Percentiles rank a stretch among this genome's conserved stretches.
phyloP scores from a whole-genome alignment of 495 filamentous ascomycete species.

The Aspergillus indologenus region DNA sequence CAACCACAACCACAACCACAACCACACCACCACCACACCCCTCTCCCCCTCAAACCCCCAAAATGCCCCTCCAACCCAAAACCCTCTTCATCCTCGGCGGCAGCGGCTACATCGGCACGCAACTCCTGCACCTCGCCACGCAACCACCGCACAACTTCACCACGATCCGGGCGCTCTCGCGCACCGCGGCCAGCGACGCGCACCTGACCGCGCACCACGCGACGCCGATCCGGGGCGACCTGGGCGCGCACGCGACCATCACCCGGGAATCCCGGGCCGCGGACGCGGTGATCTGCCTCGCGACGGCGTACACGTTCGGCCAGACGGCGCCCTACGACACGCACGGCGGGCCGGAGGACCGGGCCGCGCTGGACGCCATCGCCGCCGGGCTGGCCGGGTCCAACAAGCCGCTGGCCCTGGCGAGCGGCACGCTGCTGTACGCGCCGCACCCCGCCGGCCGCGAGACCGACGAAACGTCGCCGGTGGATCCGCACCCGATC shows the following conservation, averaged over 20 bases:
- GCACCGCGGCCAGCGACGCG: slow-evolving; percentile 31
- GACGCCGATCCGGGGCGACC: slow-evolving; percentile 32
- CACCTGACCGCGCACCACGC: slow-evolving; percentile 29
- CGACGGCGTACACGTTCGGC: slow-evolving; percentile 44
- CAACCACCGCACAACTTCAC: slow-evolving; percentile 38
- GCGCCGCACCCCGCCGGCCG: slow-evolving; percentile 20
- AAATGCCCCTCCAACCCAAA: not conserved
- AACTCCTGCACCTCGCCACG: slow-evolving; percentile 21
- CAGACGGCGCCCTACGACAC: slow-evolving; percentile 24
- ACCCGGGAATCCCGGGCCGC: slow-evolving; percentile 31
- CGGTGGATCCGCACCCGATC: slow-evolving; percentile 13
- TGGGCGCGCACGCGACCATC: slow-evolving; percentile 36
- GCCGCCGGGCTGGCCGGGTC: slow-evolving; percentile 30
- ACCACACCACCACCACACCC: not conserved
- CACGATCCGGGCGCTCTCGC: slow-evolving; percentile 41
- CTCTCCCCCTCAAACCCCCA: too few relatives aligned
- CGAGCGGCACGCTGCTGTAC: slow-evolving; percentile 38
- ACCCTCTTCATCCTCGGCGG: slow-evolving; percentile 49
- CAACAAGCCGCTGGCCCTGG: slow-evolving; percentile 40
- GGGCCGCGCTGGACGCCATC: slow-evolving; percentile 36
- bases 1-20: not conserved
- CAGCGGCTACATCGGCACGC: slow-evolving; percentile 43
- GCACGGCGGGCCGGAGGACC: slow-evolving; percentile 28
- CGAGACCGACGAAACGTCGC: slow-evolving; percentile 31
- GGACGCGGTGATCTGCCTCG: slow-evolving; percentile 46